These are phyloP conservation scores for Telopea speciosissima DNA, from an alignment of 177 flowering plant genomes.

Conservation along the genomic window DNA sequence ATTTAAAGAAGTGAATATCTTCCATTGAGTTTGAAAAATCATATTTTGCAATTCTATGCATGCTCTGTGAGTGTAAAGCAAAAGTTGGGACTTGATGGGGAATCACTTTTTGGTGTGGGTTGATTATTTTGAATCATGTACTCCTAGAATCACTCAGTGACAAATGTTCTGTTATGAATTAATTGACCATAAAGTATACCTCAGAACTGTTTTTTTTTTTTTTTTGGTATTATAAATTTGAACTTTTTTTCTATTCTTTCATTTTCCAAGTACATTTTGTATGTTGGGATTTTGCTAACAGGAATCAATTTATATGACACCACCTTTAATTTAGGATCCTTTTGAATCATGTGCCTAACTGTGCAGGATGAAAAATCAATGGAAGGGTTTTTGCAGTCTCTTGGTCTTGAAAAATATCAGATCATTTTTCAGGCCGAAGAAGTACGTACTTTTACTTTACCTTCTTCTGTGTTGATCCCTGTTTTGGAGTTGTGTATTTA, in stretches of 20 bases:
- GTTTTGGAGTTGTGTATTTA: not conserved
- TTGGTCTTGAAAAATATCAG: conserved; percentile 80
- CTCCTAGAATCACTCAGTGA: not conserved
- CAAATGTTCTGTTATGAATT: not conserved
- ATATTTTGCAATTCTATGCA: too few relatives aligned
- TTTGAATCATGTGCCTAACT: not conserved
- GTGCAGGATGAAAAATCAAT: conserved; percentile 63
- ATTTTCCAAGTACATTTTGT: not conserved
- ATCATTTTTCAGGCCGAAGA: conserved; percentile 91
- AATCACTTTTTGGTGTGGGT: too few relatives aligned
- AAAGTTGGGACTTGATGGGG: too few relatives aligned
- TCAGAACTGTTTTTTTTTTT: not conserved
- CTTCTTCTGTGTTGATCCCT: not conserved
- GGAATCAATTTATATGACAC: not conserved
- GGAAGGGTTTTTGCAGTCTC: conserved; percentile 60
- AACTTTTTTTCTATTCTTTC: not conserved
- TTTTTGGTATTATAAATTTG: too few relatives aligned
- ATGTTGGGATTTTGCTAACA: too few relatives aligned
- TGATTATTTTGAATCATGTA: not conserved
- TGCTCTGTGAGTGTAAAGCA: too few relatives aligned
- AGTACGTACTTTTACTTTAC: conserved; percentile 31
- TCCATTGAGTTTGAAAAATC: too few relatives aligned
- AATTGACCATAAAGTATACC: not conserved
- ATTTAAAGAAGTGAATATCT: too few relatives aligned
- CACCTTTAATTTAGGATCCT: not conserved